A percentile compares a stretch with the other conserved stretches of the same genome.
Conservation (phyloP, 345 rosid genomes). For the Citrus reticulata region DNA sequence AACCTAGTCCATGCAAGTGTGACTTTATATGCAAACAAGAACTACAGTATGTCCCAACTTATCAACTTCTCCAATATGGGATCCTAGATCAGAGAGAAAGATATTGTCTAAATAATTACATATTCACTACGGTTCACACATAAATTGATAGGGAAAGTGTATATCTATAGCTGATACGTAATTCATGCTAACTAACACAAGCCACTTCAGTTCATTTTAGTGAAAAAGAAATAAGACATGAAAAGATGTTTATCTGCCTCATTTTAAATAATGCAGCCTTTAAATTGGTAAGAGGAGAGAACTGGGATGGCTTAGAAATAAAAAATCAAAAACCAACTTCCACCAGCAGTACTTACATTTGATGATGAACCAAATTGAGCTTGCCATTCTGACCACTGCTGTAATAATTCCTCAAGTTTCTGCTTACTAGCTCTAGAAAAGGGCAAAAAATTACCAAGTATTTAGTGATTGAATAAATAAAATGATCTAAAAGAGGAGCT, state of each 20-base stretch:
- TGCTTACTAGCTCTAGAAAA: conserved; percentile 73
- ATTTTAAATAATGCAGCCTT: neutral
- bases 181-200: neutral
- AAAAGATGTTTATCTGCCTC: neutral
- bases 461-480: conserved; percentile 14
- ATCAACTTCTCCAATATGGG: neutral
- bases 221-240: neutral
- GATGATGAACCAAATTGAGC: conserved; percentile 47
- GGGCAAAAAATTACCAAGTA: conserved; percentile 7
- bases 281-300: neutral
- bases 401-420: conserved; percentile 77
- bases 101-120: neutral
- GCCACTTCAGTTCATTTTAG: neutral
- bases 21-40: neutral
- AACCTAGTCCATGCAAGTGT: neutral
- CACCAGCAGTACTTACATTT: conserved; percentile 33
- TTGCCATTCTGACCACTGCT: conserved; percentile 96
- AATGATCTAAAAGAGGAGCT: neutral
- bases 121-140: neutral
- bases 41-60: neutral
- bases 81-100: neutral
- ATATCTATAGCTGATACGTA: neutral
- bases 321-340: neutral
- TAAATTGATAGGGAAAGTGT: neutral
- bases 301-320: neutral